Evolutionary conservation across 1,284 basidiomycete genomes (phyloP).

Genomic region (Xerocomus minutiporus): DNA sequence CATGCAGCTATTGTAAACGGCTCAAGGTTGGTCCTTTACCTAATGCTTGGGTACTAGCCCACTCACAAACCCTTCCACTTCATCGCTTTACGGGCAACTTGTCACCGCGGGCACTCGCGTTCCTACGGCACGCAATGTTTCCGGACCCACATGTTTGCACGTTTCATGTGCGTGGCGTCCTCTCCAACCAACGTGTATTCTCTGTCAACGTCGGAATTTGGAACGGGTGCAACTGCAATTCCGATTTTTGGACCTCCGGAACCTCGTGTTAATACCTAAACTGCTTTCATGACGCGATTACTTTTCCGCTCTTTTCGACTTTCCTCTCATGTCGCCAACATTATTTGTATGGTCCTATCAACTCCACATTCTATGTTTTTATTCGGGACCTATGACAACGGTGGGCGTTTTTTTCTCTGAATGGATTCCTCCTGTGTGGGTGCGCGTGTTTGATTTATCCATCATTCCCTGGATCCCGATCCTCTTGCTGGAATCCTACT

Average conservation of each 20-base stretch:
- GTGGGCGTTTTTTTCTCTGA: conserved; percentile 2
- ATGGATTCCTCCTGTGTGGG: conserved; percentile 1
- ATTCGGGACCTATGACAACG: conserved; percentile 8
- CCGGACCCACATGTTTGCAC: conserved; percentile 17
- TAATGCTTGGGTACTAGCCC: conserved; percentile 2
- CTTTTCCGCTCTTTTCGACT: conserved; percentile 1
- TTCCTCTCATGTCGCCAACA: conserved; percentile 1
- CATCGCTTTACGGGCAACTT: conserved; percentile 8
- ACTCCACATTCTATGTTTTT: conserved; percentile 4
- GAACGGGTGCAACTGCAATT: conserved; percentile 24
- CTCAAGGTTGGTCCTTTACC: conserved; percentile 59
- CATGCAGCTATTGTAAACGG: conserved; percentile 77
- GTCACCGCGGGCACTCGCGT: background rate
- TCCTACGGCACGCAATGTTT: conserved; percentile 15
- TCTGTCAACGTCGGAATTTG: conserved; percentile 10
- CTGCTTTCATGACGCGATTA: conserved; percentile 7
- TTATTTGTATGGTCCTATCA: background rate
- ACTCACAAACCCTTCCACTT: conserved; percentile 20
- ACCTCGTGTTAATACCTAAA: conserved; percentile 21
- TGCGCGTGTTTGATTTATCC: conserved; percentile 2
- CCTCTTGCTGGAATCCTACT: background rate
- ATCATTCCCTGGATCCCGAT: conserved; percentile 5
- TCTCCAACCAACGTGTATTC: conserved; percentile 1
- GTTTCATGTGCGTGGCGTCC: conserved; percentile 10
- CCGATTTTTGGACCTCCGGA: conserved; percentile 23